Base-by-base conservation (phyloP, 768 basidiomycete species). In the Hericium erinaceus region DNA sequence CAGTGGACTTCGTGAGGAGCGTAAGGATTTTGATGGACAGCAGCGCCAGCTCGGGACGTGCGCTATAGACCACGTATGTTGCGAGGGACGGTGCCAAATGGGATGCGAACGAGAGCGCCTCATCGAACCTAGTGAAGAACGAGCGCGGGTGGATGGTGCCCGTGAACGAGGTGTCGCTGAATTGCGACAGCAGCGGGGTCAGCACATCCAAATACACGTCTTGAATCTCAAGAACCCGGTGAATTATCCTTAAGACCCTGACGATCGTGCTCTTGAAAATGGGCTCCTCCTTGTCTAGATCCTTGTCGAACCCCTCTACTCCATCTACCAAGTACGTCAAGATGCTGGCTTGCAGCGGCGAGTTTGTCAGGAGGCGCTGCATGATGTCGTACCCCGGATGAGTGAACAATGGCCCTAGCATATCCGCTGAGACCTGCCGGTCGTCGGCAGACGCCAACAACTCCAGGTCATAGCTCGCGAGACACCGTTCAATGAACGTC, bases 361-460 rank as follows among this genome's bases (percentile, higher is more conserved):
- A 82, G 50, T 80, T 80, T 15, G 85, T 86, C 52, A 98, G 74
- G 13, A 98, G 64, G 4, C 91, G 83, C 48, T 85, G 81, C 72
- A 94, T 81, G 56, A 97, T 73, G 56, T 93, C 89, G 67, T 89
- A 92, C 0, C 94, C 95, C 2, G 95, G 93, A 65, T 97, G 92
- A 2, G 80, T 66, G 10, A 87, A 75, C 33, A 83, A 75, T 18
- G 80, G 78, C 20, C 80, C 63, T 15, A 92, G 69, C 0, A 69
- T 65, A 28, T 88, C 86, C 72, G 70, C 57, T 76, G 84, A 24
- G 77, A 67, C 56, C 16, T 75, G 65, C 5, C 72, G 69, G n/a
- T 81, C 81, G 56, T 88, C 84, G 2, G 74, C 73, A 48, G 75
- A 71, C 8, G 79, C 74, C 22, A 91, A 75, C 2, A 80, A 79